Percentiles rank a stretch among this genome's conserved stretches.
Conservation (phyloP, 371 early-diverging fungal species). For the Mortierella sp. region DNA sequence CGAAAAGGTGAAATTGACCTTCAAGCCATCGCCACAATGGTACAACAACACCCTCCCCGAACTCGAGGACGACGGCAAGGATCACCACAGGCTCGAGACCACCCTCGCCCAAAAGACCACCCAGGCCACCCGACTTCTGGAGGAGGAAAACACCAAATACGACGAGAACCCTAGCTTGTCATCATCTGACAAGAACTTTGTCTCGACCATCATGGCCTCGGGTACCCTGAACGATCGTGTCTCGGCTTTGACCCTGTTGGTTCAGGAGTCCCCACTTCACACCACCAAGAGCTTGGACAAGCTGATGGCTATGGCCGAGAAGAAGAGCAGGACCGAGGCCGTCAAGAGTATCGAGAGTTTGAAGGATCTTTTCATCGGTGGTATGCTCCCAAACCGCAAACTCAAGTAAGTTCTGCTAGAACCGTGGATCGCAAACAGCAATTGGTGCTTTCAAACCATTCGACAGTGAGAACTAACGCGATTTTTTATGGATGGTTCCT, state of each 20-base stretch:
- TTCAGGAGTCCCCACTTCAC: conserved; percentile 95
- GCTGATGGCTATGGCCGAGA: conserved; percentile 87
- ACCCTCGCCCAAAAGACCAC: conserved; percentile 63
- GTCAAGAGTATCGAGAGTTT: conserved; percentile 88
- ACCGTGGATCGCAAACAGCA: no score
- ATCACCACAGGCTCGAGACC: conserved; percentile 57
- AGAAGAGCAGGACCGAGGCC: conserved; percentile 92
- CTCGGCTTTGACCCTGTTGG: conserved; percentile 91
- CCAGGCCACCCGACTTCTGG: conserved; percentile 76
- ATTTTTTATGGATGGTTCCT: not conserved
- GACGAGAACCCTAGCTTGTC: conserved; percentile 70
- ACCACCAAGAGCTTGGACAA: conserved; percentile 82
- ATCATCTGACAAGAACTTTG: conserved; percentile 87
- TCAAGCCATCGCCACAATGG: conserved; percentile 72
- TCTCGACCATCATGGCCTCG: conserved; percentile 87
- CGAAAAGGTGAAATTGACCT: conserved; percentile 40
- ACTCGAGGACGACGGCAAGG: conserved; percentile 55
- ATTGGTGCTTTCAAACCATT: not conserved
- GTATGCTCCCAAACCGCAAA: conserved; percentile 87
- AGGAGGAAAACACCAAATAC: conserved; percentile 78
- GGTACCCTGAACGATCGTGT: conserved; percentile 96
- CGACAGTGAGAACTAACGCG: not conserved
- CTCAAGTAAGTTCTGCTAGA: conserved; percentile 61
- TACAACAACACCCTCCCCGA: conserved; percentile 59
- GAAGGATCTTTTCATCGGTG: conserved; percentile 89